Percentiles rank a stretch among this genome's conserved stretches.
These are phyloP conservation scores for Cladosporium austrohemisphaericum DNA, from an alignment of 2,329 filamentous ascomycete species.

Conservation along the genomic window DNA sequence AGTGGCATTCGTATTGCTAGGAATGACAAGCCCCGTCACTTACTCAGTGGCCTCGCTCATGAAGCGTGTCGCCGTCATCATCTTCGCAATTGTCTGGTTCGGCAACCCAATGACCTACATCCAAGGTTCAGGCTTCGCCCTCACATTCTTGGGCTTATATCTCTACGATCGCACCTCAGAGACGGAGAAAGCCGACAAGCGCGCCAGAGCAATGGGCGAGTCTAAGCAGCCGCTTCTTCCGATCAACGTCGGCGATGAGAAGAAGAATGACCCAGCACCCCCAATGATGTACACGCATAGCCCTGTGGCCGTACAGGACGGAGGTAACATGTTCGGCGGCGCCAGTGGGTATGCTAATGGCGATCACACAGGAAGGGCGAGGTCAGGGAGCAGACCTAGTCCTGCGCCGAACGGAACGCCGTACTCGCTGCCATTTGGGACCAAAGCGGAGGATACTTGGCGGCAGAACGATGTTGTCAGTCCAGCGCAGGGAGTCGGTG, in stretches of 20 bases:
- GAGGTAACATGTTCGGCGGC: slow-evolving; percentile 20
- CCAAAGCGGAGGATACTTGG: slow-evolving; percentile 86
- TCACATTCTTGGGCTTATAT: slow-evolving; percentile 91
- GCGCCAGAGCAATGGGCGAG: slow-evolving; percentile 61
- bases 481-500: slow-evolving; percentile 15
- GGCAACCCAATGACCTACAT: slow-evolving; percentile 78
- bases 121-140: slow-evolving; percentile 77
- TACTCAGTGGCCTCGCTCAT: slow-evolving; percentile 95
- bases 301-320: slow-evolving; percentile 19
- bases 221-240: slow-evolving; percentile 64
- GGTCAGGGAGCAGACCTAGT: slow-evolving; percentile 9
- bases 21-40: slow-evolving; percentile 90
- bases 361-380: slow-evolving; percentile 17
- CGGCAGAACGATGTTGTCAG: slow-evolving; percentile 41
- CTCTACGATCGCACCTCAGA: slow-evolving; percentile 92
- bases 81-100: slow-evolving; percentile 95
- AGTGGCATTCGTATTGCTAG: slow-evolving; percentile 85
- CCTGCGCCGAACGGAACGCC: slow-evolving; percentile 8
- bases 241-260: slow-evolving; percentile 41
- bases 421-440: slow-evolving; percentile 64
- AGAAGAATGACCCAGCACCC: slow-evolving; percentile 26
- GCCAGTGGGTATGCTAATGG: slow-evolving; percentile 31
- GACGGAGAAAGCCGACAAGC: slow-evolving; percentile 80
- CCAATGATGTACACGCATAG: slow-evolving; percentile 20
- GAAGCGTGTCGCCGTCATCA: slow-evolving; percentile 95